phyloP scores from a whole-genome alignment of 176 grass and related monocot genomes.

The Eragrostis curvula region DNA sequence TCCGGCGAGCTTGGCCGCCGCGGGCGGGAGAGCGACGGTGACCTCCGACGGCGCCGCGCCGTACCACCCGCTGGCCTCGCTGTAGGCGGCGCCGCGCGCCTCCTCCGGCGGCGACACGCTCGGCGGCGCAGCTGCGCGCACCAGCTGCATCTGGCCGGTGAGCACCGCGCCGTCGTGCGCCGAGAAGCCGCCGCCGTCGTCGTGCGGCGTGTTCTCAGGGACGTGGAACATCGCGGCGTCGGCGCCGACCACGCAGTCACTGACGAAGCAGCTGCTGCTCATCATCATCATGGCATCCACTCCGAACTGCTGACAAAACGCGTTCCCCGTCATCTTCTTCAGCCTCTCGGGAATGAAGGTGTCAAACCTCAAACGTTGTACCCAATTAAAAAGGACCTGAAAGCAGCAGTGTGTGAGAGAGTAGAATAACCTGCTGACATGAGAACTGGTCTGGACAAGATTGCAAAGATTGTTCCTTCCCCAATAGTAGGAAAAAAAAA shows the following conservation, averaged over 20 bases:
- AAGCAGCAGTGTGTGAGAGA: conserved; percentile 17
- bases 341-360: not conserved
- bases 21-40: conserved; percentile 40
- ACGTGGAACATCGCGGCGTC: conserved; percentile 46
- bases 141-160: conserved; percentile 52
- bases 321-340: conserved; percentile 49
- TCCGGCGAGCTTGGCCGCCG: conserved; percentile 10
- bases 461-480: conserved; percentile 31
- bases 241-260: conserved; percentile 28
- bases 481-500: not conserved
- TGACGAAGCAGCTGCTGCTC: conserved; percentile 40
- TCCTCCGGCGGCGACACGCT: conserved; percentile 40
- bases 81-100: conserved; percentile 18
- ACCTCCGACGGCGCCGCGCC: conserved; percentile 26
- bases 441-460: conserved; percentile 40
- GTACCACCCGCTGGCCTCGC: conserved; percentile 28
- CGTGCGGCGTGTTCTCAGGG: conserved; percentile 31
- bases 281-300: conserved; percentile 50
- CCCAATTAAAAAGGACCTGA: conserved; percentile 50
- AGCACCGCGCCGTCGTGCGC: conserved; percentile 10
- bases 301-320: conserved; percentile 52
- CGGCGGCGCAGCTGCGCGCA: conserved; percentile 34
- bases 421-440: conserved; percentile 22
- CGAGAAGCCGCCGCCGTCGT: conserved; percentile 34
- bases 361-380: conserved; percentile 25